Evolutionary conservation across 2,329 filamentous ascomycete genomes (phyloP), one percentile per base, ranked within the genome.

Genomic region (Trichoderma breve): DNA sequence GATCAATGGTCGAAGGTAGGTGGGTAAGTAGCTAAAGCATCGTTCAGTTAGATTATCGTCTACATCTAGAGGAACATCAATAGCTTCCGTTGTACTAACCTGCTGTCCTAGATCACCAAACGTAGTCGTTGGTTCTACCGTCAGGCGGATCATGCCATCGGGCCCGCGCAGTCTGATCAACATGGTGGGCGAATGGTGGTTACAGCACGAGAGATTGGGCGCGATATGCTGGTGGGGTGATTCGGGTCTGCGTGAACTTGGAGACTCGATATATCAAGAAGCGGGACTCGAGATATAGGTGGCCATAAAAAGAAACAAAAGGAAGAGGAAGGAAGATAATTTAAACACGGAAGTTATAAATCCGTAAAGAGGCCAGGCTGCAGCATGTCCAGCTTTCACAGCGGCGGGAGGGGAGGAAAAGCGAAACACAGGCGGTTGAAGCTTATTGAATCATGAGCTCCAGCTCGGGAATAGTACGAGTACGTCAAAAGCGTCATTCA

Each of bases 101-200:
- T 86, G 83, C 30, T 83, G 80, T 36, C 86, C 87, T 55, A 91
- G 83, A n/a, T 88, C 83, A 55, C 83, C 85, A 80, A 98, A 97
- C 0, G 91, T 90, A 74, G 93, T 90, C 55, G 88, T 86, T 65
- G 91, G 88, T 76, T 95, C 91, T 76, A 97, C 89, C 66, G 87
- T 93, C 78, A 98, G 86, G 76, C 96, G 92, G 82, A 95, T 91
- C 86, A 96, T 96, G 84, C 96, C 96, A 84, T 98, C 94, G 75
- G 93, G 94, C 80, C 94, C 94, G 78, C 95, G 91, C 76, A 97
- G 93, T 81, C 95, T 90, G 71, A 98, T 86, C 79, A 97, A 87
- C 90, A 97, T 97, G 75, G 79, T 83, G 79, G 79, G 60, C 71
- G 71, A 64, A 51, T 32, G 34, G 57, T 43, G 51, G n/a, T 24